These are phyloP conservation scores for Kluyveromyces sp. DNA, from an alignment of 1,139 yeast species.

Conservation along the genomic window DNA sequence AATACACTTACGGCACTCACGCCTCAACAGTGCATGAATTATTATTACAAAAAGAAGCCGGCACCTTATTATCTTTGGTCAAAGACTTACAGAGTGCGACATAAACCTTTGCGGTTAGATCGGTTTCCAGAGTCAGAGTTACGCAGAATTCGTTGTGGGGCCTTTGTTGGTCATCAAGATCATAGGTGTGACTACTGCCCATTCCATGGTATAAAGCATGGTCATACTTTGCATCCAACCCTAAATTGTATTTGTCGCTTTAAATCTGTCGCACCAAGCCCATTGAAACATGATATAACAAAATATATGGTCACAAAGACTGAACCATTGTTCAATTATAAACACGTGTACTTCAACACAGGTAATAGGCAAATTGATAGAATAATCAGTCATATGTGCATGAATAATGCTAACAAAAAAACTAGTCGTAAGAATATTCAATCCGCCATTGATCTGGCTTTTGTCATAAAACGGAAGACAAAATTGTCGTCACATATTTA, in stretches of 20 bases:
- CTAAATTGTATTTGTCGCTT: constrained; percentile 14
- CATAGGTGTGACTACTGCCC: constrained; percentile 16
- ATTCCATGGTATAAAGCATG: constrained; percentile 16
- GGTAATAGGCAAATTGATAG: neutral
- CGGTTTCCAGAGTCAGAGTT: constrained; percentile 11
- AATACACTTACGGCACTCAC: too few species aligned
- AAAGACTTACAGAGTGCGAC: constrained; percentile 4
- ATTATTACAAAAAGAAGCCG: constrained; percentile 11
- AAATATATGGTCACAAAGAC: neutral
- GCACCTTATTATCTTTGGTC: constrained; percentile 6
- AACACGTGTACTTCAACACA: neutral
- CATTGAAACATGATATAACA: constrained; percentile 12
- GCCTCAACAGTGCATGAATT: neutral
- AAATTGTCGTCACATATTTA: too few species aligned
- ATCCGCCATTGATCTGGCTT: neutral
- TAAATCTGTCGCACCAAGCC: constrained; percentile 17
- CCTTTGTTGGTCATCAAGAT: constrained; percentile 15
- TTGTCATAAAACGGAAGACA: neutral
- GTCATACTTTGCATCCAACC: constrained; percentile 10
- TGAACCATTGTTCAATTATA: neutral
- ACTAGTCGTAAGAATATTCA: neutral
- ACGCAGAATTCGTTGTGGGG: constrained; percentile 17
- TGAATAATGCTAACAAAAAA: neutral
- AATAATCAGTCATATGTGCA: neutral
- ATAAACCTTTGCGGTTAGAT: constrained; percentile 9